These are phyloP conservation scores for Tylopilus intermedius DNA, from an alignment of 768 basidiomycete genomes.

Conservation along the genomic window DNA sequence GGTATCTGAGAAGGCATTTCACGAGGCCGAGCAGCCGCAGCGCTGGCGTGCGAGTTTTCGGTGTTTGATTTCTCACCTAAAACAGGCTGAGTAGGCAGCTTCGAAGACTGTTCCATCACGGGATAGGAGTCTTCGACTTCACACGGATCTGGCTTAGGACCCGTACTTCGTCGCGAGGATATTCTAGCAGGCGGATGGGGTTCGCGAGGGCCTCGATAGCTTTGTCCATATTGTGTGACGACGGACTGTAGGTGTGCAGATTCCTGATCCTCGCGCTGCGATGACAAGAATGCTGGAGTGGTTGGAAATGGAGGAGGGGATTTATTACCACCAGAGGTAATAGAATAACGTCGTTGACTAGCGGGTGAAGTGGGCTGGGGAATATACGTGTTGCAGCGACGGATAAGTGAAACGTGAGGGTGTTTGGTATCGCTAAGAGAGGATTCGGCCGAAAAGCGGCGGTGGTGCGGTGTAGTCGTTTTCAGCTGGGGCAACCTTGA, in stretches of 20 bases:
- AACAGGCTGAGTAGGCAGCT: neutral
- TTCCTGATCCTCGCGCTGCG: slow-evolving; percentile 2
- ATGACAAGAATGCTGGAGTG: neutral
- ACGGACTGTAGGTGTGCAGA: neutral
- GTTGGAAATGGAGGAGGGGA: slow-evolving; percentile 7
- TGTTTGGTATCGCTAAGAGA: slow-evolving; percentile 22
- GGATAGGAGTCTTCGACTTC: neutral
- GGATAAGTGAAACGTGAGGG: slow-evolving; percentile 15
- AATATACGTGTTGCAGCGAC: slow-evolving; percentile 9
- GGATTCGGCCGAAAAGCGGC: slow-evolving; percentile 24
- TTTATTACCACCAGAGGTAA: slow-evolving; percentile 12
- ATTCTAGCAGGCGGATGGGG: slow-evolving; percentile 36
- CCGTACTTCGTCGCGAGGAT: slow-evolving; percentile 29
- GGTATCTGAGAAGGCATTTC: slow-evolving; percentile 27
- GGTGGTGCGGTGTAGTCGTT: slow-evolving; percentile 16
- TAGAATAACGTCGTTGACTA: slow-evolving; percentile 10
- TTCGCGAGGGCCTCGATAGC: slow-evolving; percentile 39
- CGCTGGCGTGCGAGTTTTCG: slow-evolving; percentile 1
- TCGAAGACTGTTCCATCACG: neutral
- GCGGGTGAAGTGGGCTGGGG: slow-evolving; percentile 12
- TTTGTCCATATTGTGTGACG: slow-evolving; percentile 14
- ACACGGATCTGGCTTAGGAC: slow-evolving; percentile 6
- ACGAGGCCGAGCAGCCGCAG: slow-evolving; percentile 2
- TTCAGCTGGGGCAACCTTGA: slow-evolving; percentile 30
- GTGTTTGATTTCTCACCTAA: slow-evolving; percentile 17